Evolutionary conservation across 805 yeast species (phyloP).

Genomic region (Starmerella floris): DNA sequence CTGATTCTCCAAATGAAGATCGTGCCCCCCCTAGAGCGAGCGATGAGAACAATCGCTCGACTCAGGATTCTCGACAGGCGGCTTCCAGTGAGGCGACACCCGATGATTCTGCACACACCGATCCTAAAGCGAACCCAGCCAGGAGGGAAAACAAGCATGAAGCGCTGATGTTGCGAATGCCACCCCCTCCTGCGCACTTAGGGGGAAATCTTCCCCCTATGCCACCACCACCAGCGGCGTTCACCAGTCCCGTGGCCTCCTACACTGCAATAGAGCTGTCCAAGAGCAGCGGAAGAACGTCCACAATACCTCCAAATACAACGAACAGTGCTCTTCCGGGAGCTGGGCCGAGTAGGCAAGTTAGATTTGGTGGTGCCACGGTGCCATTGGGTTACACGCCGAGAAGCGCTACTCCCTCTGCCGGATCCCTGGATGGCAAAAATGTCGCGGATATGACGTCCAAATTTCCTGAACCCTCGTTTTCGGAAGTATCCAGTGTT

Average conservation of each 20-base stretch:
- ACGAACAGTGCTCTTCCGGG: too few relatives aligned
- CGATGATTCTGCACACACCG: background rate
- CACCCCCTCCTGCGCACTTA: slow-evolving; percentile 12
- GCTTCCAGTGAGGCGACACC: background rate
- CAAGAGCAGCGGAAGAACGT: too few relatives aligned
- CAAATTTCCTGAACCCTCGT: background rate
- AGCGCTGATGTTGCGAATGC: slow-evolving; percentile 9
- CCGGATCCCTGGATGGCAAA: slow-evolving; percentile 7
- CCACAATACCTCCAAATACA: too few relatives aligned
- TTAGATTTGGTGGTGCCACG: too few relatives aligned
- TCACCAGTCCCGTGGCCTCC: slow-evolving; percentile 16
- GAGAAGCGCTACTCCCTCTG: slow-evolving; percentile 16
- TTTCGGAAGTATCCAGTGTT: slow-evolving; percentile 3
- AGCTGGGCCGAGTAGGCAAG: too few relatives aligned
- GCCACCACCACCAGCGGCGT: slow-evolving; percentile 20
- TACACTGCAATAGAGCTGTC: slow-evolving; percentile 3
- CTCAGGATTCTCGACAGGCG: background rate
- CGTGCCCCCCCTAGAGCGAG: background rate
- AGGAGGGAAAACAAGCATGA: background rate
- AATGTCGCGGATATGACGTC: background rate
- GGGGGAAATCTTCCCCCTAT: slow-evolving; percentile 16
- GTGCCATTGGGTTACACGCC: too few relatives aligned
- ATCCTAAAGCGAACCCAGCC: background rate
- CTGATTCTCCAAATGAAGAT: background rate
- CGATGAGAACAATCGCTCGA: background rate